Evolutionary conservation across 2,329 filamentous ascomycete species (phyloP), one percentile per base, ranked within the genome.

Genomic region (Cordyceps tenuipes): DNA sequence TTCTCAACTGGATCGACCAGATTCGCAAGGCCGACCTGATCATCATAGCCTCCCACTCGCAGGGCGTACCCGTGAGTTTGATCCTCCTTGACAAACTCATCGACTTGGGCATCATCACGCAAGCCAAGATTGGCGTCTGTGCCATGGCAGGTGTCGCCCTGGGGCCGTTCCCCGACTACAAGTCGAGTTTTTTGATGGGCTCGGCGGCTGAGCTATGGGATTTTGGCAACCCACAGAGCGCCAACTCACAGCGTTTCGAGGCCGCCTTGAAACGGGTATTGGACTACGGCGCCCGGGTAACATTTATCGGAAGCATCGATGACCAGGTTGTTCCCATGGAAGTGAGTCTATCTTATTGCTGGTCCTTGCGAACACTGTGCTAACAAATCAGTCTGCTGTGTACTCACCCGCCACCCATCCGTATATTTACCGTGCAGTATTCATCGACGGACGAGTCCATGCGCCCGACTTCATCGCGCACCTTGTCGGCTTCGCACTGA

Each of bases 161-260:
- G 53, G 94, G 94, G 0, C 94, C 94, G 0, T 99, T 97, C 67
- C 82, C 89, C 0, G 91, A 96, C 69, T 96, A 95, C 75, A 92
- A 91, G 68, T 92, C 90, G 0, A 86, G 90, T 61, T 88, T 96
- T 52, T 84, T 97, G 50, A 94, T 91, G 72, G 91, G 91, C 7
- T 91, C 90, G 0, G 92, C 92, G n/a, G 88, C 89, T 3, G 94
- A 99, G 72, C 80, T 99, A 0, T 99, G 96, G 78, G 91, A 97
- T 57, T 97, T 99, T 75, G 88, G 87, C 17, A 85, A 92, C 63
- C 85, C 89, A 0, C 83, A 88, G 60, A 96, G 91, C 69, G 81
- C 85, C 57, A 89, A 97, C 13, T 93, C 91, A 0, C 87, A 88
- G 67, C 84, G 89, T 65, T 95, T 97, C 65, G 85, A 90, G 66